Evolutionary conservation across 345 rosid species (phyloP).

Genomic region (Arabidopsis suecica): DNA sequence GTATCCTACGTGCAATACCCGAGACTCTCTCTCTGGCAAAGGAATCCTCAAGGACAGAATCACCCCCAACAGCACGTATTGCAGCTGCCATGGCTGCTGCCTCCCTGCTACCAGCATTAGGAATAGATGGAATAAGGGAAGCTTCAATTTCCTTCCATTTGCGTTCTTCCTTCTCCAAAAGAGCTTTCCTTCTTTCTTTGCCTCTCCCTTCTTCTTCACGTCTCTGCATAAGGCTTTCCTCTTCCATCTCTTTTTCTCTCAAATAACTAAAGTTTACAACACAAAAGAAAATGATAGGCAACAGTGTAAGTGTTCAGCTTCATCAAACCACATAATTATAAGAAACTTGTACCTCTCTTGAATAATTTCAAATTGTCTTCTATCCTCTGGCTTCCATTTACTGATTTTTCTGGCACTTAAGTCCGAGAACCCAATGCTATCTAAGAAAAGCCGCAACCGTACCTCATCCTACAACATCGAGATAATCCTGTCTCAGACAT

Average conservation of each 20-base stretch:
- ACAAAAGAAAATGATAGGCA: neutral
- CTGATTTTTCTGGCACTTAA: slow-evolving; percentile 97
- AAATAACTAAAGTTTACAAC: slow-evolving; percentile 64
- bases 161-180: slow-evolving; percentile 97
- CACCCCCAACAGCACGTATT: slow-evolving; percentile 99
- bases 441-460: slow-evolving; percentile 95
- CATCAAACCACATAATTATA: slow-evolving; percentile 19
- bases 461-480: slow-evolving; percentile 81
- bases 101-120: slow-evolving; percentile 98
- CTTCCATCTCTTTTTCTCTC: slow-evolving; percentile 99
- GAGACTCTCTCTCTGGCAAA: slow-evolving; percentile 99
- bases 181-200: slow-evolving; percentile 98
- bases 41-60: slow-evolving; percentile 99
- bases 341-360: slow-evolving; percentile 81
- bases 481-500: slow-evolving; percentile 16
- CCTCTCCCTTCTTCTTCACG: slow-evolving; percentile 99
- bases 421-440: slow-evolving; percentile 97
- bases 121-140: slow-evolving; percentile 95
- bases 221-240: slow-evolving; percentile 94
- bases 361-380: slow-evolving; percentile 93
- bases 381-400: slow-evolving; percentile 99
- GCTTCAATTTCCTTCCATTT: slow-evolving; percentile 99
- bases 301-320: slow-evolving; percentile 26
- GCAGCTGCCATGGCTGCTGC: slow-evolving; percentile 99
- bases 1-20: slow-evolving; percentile 94